Conservation (phyloP, 768 basidiomycete genomes). For the Phlebiopsis gigantea region DNA sequence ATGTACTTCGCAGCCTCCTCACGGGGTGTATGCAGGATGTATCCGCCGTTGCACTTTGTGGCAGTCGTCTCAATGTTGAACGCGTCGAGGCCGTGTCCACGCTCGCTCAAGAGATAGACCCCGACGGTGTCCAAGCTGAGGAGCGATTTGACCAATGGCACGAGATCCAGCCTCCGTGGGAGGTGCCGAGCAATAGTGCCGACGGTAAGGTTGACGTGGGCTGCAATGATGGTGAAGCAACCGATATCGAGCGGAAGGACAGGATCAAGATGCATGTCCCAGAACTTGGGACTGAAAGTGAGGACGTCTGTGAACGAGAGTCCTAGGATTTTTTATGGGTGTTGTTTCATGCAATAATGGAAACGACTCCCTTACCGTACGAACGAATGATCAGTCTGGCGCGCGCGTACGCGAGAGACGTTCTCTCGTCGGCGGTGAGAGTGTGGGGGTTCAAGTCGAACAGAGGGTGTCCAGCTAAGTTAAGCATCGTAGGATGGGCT, state of each 20-base stretch:
- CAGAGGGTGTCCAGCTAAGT: too few relatives aligned
- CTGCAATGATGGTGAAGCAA: neutral
- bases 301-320: too few relatives aligned
- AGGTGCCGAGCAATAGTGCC: neutral
- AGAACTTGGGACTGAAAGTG: neutral
- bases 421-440: too few relatives aligned
- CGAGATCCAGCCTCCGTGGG: neutral
- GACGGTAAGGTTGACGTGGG: neutral
- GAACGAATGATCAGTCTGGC: too few relatives aligned
- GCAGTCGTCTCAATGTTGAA: conserved; percentile 1
- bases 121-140: neutral
- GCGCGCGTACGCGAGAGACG: too few relatives aligned
- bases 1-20: neutral
- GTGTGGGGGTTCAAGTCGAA: too few relatives aligned
- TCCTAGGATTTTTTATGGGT: too few relatives aligned
- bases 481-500: too few relatives aligned
- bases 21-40: neutral
- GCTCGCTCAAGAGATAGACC: neutral
- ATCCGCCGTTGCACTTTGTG: neutral
- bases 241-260: neutral
- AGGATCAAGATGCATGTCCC: neutral
- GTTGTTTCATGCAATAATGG: too few relatives aligned
- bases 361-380: too few relatives aligned
- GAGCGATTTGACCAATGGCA: neutral
- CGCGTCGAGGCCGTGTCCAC: neutral